phyloP scores from a whole-genome alignment of 73 alveolate species.

The Tetrahymena borealis region DNA sequence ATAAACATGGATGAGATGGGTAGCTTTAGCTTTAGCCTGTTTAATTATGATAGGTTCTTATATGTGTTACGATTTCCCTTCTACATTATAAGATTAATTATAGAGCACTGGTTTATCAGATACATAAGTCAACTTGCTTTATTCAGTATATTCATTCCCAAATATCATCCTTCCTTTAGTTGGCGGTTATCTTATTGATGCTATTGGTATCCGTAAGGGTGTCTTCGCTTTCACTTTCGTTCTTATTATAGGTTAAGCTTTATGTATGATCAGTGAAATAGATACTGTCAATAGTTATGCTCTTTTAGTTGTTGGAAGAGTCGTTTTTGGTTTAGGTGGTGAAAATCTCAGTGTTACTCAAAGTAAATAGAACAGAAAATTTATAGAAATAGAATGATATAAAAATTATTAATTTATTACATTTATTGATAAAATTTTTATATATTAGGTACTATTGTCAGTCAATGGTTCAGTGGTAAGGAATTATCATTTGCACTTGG shows the following conservation, averaged over 20 bases:
- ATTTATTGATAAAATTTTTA: slow-evolving; percentile 12
- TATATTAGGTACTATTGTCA: slow-evolving; percentile 55
- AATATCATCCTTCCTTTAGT: slow-evolving; percentile 74
- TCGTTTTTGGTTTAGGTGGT: slow-evolving; percentile 88
- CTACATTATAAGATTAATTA: slow-evolving; percentile 42
- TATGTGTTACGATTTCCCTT: slow-evolving; percentile 48
- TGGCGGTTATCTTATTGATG: slow-evolving; percentile 81
- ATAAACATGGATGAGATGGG: slow-evolving; percentile 25
- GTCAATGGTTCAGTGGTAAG: slow-evolving; percentile 91
- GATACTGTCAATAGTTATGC: not conserved
- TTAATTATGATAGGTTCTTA: slow-evolving; percentile 45
- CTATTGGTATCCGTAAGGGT: slow-evolving; percentile 14
- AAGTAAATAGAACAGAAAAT: slow-evolving; percentile 6
- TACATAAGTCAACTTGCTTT: slow-evolving; percentile 52
- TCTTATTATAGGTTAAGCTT: not conserved
- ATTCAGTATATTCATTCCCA: slow-evolving; percentile 81
- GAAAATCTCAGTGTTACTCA: slow-evolving; percentile 75
- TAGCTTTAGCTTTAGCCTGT: slow-evolving; percentile 46
- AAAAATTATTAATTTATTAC: slow-evolving; percentile 23
- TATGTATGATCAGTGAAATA: not conserved
- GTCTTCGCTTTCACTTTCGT: not conserved
- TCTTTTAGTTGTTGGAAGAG: slow-evolving; percentile 82
- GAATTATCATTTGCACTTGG: slow-evolving; percentile 95
- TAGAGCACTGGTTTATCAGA: slow-evolving; percentile 8
- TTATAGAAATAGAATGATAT: slow-evolving; percentile 26